Percentiles rank a stretch among this genome's conserved stretches.
phyloP scores from a whole-genome alignment of 345 rosid species.

The Eucalyptus cloeziana region DNA sequence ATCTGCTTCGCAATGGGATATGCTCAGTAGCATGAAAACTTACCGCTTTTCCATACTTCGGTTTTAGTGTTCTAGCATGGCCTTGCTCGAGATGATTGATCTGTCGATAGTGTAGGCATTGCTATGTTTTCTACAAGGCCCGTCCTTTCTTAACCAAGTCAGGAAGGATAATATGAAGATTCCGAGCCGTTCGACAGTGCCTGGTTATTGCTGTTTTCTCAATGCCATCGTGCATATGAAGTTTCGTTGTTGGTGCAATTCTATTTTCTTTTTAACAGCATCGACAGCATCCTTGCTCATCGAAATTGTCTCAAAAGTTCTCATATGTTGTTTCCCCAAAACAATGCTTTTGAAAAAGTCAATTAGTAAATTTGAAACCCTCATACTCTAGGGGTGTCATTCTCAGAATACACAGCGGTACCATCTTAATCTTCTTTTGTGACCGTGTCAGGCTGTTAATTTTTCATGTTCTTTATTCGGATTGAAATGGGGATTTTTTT shows the following conservation, averaged over 20 bases:
- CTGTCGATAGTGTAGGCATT: neutral
- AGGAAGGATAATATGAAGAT: neutral
- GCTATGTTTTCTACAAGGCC: neutral
- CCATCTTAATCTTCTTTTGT: accelerated
- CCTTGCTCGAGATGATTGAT: neutral
- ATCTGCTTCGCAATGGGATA: neutral
- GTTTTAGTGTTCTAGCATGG: neutral
- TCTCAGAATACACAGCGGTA: accelerated
- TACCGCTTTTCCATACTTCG: neutral
- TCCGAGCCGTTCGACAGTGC: neutral
- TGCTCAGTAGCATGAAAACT: neutral
- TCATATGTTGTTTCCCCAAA: neutral
- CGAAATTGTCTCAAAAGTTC: neutral
- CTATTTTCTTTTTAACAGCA: neutral
- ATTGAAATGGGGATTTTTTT: too few species aligned
- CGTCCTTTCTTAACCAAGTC: neutral
- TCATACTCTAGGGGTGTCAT: neutral
- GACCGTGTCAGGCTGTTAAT: too few species aligned
- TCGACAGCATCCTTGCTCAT: neutral
- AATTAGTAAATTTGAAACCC: neutral
- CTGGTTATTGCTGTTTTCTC: neutral
- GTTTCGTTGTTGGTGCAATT: neutral
- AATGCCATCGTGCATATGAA: neutral
- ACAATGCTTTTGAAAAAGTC: neutral
- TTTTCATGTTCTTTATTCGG: too few species aligned